Evolutionary conservation across 2,329 filamentous ascomycete species (phyloP).

Genomic region (Mycosphaerella sp.): DNA sequence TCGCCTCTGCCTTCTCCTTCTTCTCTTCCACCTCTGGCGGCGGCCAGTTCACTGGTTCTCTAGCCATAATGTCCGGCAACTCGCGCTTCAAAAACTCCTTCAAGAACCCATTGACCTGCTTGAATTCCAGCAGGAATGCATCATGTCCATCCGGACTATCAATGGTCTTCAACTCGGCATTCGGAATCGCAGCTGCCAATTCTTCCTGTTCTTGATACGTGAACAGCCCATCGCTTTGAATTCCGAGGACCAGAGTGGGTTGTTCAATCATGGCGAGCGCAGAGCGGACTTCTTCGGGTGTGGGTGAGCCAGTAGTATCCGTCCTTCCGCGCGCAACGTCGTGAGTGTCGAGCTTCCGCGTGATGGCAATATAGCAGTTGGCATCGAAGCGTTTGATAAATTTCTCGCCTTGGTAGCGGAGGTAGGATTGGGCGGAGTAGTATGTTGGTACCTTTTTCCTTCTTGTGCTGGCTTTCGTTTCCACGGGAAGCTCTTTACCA

Average conservation of each 20-base stretch:
- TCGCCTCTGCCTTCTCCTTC: slow-evolving; percentile 77
- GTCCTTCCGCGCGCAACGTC: slow-evolving; percentile 53
- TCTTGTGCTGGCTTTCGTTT: slow-evolving; percentile 19
- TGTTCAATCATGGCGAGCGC: slow-evolving; percentile 80
- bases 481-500: slow-evolving; percentile 34
- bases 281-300: slow-evolving; percentile 53
- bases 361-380: slow-evolving; percentile 99
- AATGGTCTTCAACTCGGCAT: slow-evolving; percentile 75
- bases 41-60: slow-evolving; percentile 43
- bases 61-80: slow-evolving; percentile 80
- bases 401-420: slow-evolving; percentile 92
- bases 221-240: slow-evolving; percentile 92
- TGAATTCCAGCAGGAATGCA: slow-evolving; percentile 92
- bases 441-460: slow-evolving; percentile 57
- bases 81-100: slow-evolving; percentile 75
- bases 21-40: slow-evolving; percentile 42
- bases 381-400: slow-evolving; percentile 97
- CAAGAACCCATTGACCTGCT: slow-evolving; percentile 89
- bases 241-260: slow-evolving; percentile 84
- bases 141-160: slow-evolving; percentile 94
- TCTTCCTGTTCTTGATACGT: slow-evolving; percentile 96
- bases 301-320: slow-evolving; percentile 33
- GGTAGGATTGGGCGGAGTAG: slow-evolving; percentile 95
- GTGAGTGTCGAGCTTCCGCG: slow-evolving; percentile 94
- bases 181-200: slow-evolving; percentile 71